Conservation (phyloP, 305 asterid genomes). For the Solanum aculeatissimum region DNA sequence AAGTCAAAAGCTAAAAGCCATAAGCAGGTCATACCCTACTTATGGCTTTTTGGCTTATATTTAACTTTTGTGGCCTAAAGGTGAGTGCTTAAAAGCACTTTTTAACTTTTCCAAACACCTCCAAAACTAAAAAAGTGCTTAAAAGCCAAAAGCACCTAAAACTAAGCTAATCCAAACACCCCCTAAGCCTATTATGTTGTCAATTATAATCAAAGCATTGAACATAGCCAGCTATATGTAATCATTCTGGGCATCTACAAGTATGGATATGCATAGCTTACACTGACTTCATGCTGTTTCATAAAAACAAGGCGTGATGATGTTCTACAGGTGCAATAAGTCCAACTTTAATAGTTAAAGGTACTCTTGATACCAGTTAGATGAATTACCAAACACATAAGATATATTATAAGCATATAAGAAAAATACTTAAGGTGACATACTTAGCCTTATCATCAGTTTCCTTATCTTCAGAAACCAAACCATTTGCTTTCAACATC, state of each 20-base stretch:
- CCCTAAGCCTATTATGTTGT: background rate
- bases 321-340: background rate
- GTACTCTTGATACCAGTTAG: background rate
- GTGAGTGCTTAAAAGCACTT: too few relatives aligned
- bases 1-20: too few relatives aligned
- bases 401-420: background rate
- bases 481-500: constrained; percentile 79
- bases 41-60: too few relatives aligned
- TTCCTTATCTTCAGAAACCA: constrained; percentile 41
- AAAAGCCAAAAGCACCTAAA: too few relatives aligned
- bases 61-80: too few relatives aligned
- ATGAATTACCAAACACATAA: background rate
- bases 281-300: background rate
- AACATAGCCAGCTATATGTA: background rate
- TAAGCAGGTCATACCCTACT: too few relatives aligned
- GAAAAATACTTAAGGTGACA: background rate
- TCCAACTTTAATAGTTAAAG: background rate
- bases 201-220: background rate
- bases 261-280: background rate
- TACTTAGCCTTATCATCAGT: constrained; percentile 62
- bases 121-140: too few relatives aligned
- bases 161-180: too few relatives aligned
- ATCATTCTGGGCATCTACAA: background rate
- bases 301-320: background rate
- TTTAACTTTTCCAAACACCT: too few relatives aligned